These are phyloP conservation scores for Chenopodium berlandieri DNA, from an alignment of 148 eudicot genomes.

Conservation along the genomic window DNA sequence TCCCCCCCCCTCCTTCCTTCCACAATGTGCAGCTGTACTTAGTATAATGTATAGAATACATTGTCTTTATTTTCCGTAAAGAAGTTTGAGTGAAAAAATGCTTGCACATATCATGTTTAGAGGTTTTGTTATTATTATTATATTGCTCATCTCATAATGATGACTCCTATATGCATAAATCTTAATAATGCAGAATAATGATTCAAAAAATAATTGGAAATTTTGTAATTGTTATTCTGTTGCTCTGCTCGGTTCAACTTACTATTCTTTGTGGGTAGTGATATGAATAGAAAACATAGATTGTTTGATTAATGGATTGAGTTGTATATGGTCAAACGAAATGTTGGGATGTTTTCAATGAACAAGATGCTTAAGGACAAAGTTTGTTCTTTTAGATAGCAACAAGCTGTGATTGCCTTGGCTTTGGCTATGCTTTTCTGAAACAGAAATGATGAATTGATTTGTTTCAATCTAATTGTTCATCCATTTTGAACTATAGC, in stretches of 20 bases:
- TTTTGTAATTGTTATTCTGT: background rate
- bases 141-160: background rate
- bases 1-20: background rate
- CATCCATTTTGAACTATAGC: conserved; percentile 10
- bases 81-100: background rate
- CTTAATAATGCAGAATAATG: too few species aligned
- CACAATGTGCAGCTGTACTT: background rate
- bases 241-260: background rate
- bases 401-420: background rate
- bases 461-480: background rate
- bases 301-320: background rate
- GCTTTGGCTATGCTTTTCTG: background rate
- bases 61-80: background rate
- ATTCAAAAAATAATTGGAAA: too few species aligned
- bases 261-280: background rate
- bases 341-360: background rate
- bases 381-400: background rate
- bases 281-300: background rate
- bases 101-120: too few species aligned
- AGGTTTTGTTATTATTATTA: too few species aligned
- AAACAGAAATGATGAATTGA: background rate
- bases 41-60: background rate
- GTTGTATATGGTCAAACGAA: background rate
- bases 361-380: background rate
- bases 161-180: too few species aligned